These are phyloP conservation scores for Stagonosporopsis tanaceti DNA, from an alignment of 2,329 filamentous ascomycete genomes.

Conservation along the genomic window DNA sequence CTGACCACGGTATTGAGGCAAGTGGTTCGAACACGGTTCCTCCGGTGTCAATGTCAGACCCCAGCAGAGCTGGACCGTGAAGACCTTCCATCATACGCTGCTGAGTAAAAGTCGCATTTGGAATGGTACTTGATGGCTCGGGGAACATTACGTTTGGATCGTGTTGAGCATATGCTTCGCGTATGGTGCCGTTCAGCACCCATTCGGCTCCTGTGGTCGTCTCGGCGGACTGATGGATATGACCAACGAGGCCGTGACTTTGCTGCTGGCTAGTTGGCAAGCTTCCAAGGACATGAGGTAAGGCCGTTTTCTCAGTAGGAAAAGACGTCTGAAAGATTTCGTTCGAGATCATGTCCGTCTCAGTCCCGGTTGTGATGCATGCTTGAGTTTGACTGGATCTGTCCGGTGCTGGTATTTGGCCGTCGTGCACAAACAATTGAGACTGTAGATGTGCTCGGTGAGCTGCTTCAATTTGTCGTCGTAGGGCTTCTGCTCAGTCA, in stretches of 20 bases:
- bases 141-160: constrained; percentile 52
- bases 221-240: background rate
- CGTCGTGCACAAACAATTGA: constrained; percentile 13
- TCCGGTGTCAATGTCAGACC: constrained; percentile 27
- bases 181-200: constrained; percentile 44
- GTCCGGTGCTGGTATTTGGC: background rate
- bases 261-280: background rate
- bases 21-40: constrained; percentile 31
- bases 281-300: constrained; percentile 21
- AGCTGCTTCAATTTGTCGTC: constrained; percentile 30
- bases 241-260: background rate
- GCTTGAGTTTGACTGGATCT: background rate
- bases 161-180: constrained; percentile 48
- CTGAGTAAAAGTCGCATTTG: constrained; percentile 53
- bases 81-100: constrained; percentile 51
- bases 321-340: too few relatives aligned
- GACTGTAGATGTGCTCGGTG: constrained; percentile 38
- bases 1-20: constrained; percentile 49
- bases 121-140: constrained; percentile 53
- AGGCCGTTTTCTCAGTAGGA: constrained; percentile 21
- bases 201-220: constrained; percentile 19
- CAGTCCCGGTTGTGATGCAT: background rate
- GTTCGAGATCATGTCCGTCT: background rate
- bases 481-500: constrained; percentile 5
- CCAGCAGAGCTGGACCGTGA: constrained; percentile 34